Evolutionary conservation across 129 eudicot species (phyloP), one percentile per base, ranked within the genome.

Genomic region (Deinandra increscens): DNA sequence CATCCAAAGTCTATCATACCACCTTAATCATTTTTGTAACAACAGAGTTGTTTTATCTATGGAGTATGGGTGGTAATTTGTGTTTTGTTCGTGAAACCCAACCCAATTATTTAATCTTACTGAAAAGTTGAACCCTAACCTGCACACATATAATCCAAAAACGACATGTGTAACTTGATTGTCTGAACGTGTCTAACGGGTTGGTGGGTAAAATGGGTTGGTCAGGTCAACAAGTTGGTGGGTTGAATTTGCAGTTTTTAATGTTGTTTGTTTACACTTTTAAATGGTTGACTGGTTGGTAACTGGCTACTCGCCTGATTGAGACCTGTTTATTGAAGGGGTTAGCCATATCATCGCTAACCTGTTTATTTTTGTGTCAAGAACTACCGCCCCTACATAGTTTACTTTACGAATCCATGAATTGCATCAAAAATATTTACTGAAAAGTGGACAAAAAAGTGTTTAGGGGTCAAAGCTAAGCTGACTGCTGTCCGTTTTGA

Each of bases 401-500:
- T 20, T 53, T 22, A 54, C n/a, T 54, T 20, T 5, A 8, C 4
- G 60, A 54, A 54, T 54, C 34, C 60, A 54, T 54, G 33, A 9
- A 9, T 22, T 22, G 60, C 9, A 20, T 10, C 9, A 54, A 19
- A 26, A 54, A 9, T 54, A 20, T 20, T 20, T 51, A 20, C 34
- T 54, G n/a, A 54, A 54, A 12, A 54, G 34, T 9, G 10, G 60
- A 22, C 60, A 9, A 5, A 22, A 0, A 22, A 22, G 36, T 54
- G 60, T 44, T 44, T 65, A 45, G 12, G 36, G 41, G 34, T 65
- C 56, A 65, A 65, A 9, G 22, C 70, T 42, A 50, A 44, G 41
- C 7, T 65, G 56, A 11, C 0, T 7, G 29, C 29, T 39, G 36
- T 19, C 49, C 5, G 14, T 19, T 38, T 20, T 36, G 11, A 17